A percentile compares a stretch with the other conserved stretches of the same genome.
Conservation (phyloP, 2,329 filamentous ascomycete genomes). For the Zymoseptoria brevis region DNA sequence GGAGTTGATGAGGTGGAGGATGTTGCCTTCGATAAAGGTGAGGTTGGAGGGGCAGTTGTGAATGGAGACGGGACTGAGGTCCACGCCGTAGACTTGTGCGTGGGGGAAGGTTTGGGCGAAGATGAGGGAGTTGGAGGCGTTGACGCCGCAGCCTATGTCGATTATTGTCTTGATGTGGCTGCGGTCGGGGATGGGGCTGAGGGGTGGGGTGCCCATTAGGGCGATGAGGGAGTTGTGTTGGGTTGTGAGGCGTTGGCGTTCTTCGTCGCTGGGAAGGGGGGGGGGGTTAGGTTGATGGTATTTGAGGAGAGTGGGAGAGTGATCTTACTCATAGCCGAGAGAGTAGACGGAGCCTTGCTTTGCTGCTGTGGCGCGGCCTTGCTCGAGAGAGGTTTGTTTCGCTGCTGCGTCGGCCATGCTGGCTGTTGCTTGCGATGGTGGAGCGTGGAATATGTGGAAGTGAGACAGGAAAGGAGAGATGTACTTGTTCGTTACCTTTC, state of each 20-base stretch:
- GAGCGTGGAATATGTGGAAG: too few relatives aligned
- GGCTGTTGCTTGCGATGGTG: not conserved
- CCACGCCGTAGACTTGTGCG: not conserved
- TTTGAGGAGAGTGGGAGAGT: not conserved
- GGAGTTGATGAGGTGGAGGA: constrained; percentile 1
- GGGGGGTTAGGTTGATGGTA: not conserved
- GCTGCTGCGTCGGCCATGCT: not conserved
- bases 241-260: constrained; percentile 3
- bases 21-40: constrained; percentile 7
- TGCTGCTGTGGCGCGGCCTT: not conserved
- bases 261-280: constrained; percentile 1
- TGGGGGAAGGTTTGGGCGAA: not conserved
- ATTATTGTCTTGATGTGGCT: not conserved
- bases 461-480: too few relatives aligned
- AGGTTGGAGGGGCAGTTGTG: constrained; percentile 3
- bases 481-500: too few relatives aligned
- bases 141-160: not conserved
- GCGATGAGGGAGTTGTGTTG: constrained; percentile 8
- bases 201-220: constrained; percentile 7
- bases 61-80: constrained; percentile 11
- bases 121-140: not conserved
- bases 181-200: not conserved
- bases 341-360: not conserved
- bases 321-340: not conserved
- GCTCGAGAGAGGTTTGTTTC: not conserved